Evolutionary conservation across 352 stramenopile species (phyloP).

Genomic region (Salisapilia sapeloensis): DNA sequence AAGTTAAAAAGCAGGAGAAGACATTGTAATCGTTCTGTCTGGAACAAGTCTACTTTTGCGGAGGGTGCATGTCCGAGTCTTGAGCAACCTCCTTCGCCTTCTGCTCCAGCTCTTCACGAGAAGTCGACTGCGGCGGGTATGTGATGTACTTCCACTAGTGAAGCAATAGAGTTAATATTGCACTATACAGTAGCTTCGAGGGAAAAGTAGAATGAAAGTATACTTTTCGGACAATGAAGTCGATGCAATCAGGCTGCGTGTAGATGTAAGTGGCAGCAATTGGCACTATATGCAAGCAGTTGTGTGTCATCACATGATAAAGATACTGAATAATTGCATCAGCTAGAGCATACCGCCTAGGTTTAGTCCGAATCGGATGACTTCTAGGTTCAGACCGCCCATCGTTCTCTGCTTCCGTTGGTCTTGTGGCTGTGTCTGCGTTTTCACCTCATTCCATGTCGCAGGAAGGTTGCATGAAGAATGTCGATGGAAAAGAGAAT

Average conservation of each 20-base stretch:
- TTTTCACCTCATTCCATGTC: slow-evolving; percentile 2
- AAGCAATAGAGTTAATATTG: neutral
- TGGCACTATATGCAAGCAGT: slow-evolving; percentile 20
- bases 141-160: slow-evolving; percentile 71
- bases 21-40: slow-evolving; percentile 1
- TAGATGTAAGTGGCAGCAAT: slow-evolving; percentile 68
- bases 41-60: slow-evolving; percentile 4
- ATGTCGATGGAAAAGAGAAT: too few species aligned
- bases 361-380: slow-evolving; percentile 23
- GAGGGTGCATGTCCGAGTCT: slow-evolving; percentile 21
- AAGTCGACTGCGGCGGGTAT: slow-evolving; percentile 59
- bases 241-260: slow-evolving; percentile 73
- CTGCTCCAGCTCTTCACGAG: slow-evolving; percentile 55
- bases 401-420: slow-evolving; percentile 9
- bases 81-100: slow-evolving; percentile 58
- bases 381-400: slow-evolving; percentile 48
- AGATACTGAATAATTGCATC: neutral
- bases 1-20: neutral
- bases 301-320: neutral
- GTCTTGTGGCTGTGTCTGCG: slow-evolving; percentile 7
- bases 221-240: slow-evolving; percentile 53
- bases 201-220: slow-evolving; percentile 2
- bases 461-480: slow-evolving; percentile 4
- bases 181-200: neutral
- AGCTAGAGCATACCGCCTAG: neutral